Base-by-base conservation (phyloP, 768 basidiomycete species). In the Tricholoma flavovirens region DNA sequence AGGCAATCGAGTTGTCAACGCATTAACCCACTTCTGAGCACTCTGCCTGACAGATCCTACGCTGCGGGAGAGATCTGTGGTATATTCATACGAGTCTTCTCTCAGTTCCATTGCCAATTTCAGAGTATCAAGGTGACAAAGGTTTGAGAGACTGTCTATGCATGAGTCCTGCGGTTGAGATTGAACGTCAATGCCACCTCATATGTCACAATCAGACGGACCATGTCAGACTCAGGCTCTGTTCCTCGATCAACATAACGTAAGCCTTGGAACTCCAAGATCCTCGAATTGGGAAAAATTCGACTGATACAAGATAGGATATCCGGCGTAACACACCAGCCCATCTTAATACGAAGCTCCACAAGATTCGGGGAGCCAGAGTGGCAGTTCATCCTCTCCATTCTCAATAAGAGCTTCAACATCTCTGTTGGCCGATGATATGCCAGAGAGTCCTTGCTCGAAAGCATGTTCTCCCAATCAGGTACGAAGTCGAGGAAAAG, bases 401-500 rank as follows among this genome's bases (percentile, higher is more conserved):
- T 56, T 12, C 19, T 49, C 9, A 32, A 17, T 36, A 58, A 40
- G 32, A 58, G 51, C n/a, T 21, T 21, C 19, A 42, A 24, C 51
- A 61, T 58, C 49, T 32, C 46, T 24, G 51, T 21, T 35, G 60
- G 60, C 22, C 51, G 54, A 51, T 61, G 60, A 40, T 60, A 60
- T 38, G 54, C 59, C 15, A 60, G 51, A 1, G 56, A 52, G 24
- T 60, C 59, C 33, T 53, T 60, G 42, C 59, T 59, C 36, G 56
- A 52, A 24, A 57, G 49, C 53, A 57, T 53, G 29, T 55, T 57
- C 30, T 60, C 59, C 59, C 56, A 60, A 42, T 60, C 59, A 32
- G 59, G 59, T 17, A 60, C 36, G 26, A 60, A 60, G 53, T 60
- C 59, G n/a, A 60, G 56, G 26, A 50, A 58, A 15, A 60, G 56